Conservation (phyloP, 192 early-diverging fungal species). For the Coemansia sp. region DNA sequence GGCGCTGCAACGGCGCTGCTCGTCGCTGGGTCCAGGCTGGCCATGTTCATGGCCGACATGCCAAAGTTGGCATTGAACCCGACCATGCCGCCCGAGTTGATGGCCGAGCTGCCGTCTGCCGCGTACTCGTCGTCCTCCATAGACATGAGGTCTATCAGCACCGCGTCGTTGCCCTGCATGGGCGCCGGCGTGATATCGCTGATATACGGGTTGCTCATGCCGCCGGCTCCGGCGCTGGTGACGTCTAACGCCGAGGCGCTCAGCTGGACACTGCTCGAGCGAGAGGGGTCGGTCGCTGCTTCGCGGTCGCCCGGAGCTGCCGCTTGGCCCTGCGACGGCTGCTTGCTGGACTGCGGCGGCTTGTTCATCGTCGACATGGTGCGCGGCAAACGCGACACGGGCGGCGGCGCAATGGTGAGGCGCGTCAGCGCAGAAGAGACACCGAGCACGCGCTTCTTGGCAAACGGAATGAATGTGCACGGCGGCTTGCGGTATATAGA, state of each 20-base stretch:
- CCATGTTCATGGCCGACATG: constrained; percentile 42
- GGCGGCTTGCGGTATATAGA: constrained; percentile 93
- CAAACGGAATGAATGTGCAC: constrained; percentile 75
- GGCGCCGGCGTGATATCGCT: constrained; percentile 35
- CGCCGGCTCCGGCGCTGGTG: constrained; percentile 18
- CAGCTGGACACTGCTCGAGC: constrained; percentile 25
- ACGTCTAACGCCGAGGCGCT: constrained; percentile 41
- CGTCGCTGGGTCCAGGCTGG: constrained; percentile 14
- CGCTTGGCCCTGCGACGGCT: constrained; percentile 5
- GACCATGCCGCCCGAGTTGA: constrained; percentile 48
- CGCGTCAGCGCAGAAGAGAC: constrained; percentile 41
- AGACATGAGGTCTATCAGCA: constrained; percentile 51
- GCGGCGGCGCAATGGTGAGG: constrained; percentile 44
- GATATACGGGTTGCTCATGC: constrained; percentile 53
- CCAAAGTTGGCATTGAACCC: constrained; percentile 54
- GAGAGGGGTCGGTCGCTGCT: constrained; percentile 9
- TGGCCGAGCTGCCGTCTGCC: constrained; percentile 15
- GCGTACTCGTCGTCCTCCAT: constrained; percentile 51
- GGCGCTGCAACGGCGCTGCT: constrained; percentile 6
- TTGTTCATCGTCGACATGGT: constrained; percentile 19
- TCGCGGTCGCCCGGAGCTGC: constrained; percentile 8
- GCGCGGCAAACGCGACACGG: constrained; percentile 42
- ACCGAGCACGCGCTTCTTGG: constrained; percentile 51
- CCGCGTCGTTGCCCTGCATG: constrained; percentile 36
- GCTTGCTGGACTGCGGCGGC: constrained; percentile 11